Conservation (phyloP, 2,329 filamentous ascomycete species). For the Neofusicoccum kwambonambiense region DNA sequence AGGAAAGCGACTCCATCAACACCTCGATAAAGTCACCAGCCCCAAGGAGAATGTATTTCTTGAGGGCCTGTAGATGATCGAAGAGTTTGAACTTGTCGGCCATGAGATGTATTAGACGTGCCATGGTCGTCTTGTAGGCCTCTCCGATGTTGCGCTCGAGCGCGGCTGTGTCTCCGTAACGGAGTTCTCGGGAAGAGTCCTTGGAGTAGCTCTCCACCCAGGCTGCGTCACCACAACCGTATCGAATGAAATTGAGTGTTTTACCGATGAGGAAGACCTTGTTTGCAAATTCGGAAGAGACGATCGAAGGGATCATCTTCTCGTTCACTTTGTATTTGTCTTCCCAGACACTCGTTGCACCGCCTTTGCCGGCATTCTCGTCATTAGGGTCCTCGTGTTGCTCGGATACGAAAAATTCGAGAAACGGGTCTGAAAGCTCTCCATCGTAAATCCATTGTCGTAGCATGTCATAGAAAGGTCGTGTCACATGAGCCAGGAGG, state of each 20-base stretch:
- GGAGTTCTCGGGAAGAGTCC: conserved; percentile 83
- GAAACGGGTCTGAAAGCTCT: conserved; percentile 92
- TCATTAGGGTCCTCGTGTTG: conserved; percentile 59
- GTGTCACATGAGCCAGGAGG: conserved; percentile 79
- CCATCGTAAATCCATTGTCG: conserved; percentile 98
- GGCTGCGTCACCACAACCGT: conserved; percentile 86
- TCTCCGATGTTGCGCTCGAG: conserved; percentile 93
- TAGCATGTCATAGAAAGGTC: conserved; percentile 95
- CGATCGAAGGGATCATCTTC: conserved; percentile 87
- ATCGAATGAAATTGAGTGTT: conserved; percentile 95
- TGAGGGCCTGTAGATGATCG: conserved; percentile 85
- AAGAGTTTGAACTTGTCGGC: conserved; percentile 92
- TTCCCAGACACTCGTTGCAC: conserved; percentile 91
- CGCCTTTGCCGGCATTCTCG: conserved; percentile 45
- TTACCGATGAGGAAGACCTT: conserved; percentile 98
- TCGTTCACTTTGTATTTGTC: conserved; percentile 89
- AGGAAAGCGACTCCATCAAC: conserved; percentile 92
- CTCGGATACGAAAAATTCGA: conserved; percentile 92
- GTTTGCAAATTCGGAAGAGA: conserved; percentile 88
- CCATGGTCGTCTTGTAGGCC: conserved; percentile 98
- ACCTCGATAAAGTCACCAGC: conserved; percentile 97
- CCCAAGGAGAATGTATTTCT: conserved; percentile 90
- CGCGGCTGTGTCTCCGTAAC: conserved; percentile 88
- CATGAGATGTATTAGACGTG: conserved; percentile 89
- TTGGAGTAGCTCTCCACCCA: conserved; percentile 98